Percentiles rank a stretch among this genome's conserved stretches.
These are phyloP conservation scores for Talaromyces sp. DNA, from an alignment of 2,329 filamentous ascomycete genomes.

Conservation along the genomic window DNA sequence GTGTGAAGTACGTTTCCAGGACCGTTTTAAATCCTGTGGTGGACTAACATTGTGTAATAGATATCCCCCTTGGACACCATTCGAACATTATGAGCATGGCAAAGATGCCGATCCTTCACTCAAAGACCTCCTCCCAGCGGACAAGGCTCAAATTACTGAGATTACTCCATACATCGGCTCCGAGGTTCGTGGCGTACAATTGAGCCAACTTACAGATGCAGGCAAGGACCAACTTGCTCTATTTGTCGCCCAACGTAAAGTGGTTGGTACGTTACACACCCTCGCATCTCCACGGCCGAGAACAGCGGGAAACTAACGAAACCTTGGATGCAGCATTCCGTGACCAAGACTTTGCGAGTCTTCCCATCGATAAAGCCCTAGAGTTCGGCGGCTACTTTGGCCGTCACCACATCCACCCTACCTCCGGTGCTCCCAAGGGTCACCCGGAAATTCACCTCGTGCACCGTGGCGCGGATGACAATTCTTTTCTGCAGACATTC, in stretches of 20 bases:
- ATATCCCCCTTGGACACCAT: constrained; percentile 62
- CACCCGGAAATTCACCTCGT: constrained; percentile 75
- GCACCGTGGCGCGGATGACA: constrained; percentile 66
- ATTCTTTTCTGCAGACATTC: constrained; percentile 54
- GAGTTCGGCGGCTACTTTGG: constrained; percentile 73
- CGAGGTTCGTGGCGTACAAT: constrained; percentile 67
- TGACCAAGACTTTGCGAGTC: constrained; percentile 66
- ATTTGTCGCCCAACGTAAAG: constrained; percentile 53
- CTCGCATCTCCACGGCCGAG: neutral
- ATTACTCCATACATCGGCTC: constrained; percentile 71
- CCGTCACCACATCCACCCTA: constrained; percentile 76
- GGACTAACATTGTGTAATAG: constrained; percentile 28
- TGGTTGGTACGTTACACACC: constrained; percentile 52
- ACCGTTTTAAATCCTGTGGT: neutral
- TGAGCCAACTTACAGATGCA: constrained; percentile 62
- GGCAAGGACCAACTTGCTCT: constrained; percentile 72
- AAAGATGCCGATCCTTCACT: constrained; percentile 68
- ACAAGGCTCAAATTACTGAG: constrained; percentile 49
- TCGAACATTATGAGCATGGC: constrained; percentile 71
- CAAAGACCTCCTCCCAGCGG: constrained; percentile 60
- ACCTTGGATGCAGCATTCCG: constrained; percentile 56
- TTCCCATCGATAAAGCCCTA: constrained; percentile 66
- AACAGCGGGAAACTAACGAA: neutral
- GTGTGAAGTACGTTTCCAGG: constrained; percentile 16
- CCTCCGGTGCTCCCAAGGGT: constrained; percentile 69